These are phyloP conservation scores for Halenospora varia DNA, from an alignment of 495 filamentous ascomycete genomes.

Conservation along the genomic window DNA sequence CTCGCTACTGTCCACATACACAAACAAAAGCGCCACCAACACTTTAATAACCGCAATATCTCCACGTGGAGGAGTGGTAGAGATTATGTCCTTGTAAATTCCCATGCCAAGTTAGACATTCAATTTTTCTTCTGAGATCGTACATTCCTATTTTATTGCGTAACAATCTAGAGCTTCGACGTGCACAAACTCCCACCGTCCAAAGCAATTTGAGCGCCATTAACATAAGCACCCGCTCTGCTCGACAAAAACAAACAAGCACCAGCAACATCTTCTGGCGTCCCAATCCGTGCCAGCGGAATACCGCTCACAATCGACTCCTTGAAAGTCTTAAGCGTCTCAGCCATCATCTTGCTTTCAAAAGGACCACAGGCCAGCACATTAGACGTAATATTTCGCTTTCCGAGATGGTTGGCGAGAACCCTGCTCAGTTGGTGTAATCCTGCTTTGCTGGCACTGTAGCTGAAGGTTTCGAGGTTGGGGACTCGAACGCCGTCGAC, in stretches of 20 bases:
- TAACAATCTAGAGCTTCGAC: conserved; percentile 45
- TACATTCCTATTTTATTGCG: no score
- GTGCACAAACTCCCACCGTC: conserved; percentile 61
- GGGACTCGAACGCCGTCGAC: conserved; percentile 65
- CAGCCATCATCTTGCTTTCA: conserved; percentile 80
- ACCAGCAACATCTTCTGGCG: conserved; percentile 69
- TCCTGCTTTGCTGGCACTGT: conserved; percentile 71
- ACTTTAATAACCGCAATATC: no score
- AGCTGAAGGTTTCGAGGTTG: conserved; percentile 71
- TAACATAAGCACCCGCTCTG: conserved; percentile 68
- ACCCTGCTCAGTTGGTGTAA: conserved; percentile 69
- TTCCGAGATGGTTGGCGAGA: conserved; percentile 66
- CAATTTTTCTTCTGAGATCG: no score
- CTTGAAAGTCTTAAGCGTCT: conserved; percentile 56
- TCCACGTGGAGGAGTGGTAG: no score
- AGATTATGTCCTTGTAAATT: no score
- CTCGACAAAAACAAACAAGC: conserved; percentile 71
- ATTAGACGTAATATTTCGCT: conserved; percentile 67
- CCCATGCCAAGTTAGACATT: no score
- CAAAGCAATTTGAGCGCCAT: conserved; percentile 69
- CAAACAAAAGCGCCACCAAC: no score
- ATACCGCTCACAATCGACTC: conserved; percentile 59
- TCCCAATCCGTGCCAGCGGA: conserved; percentile 70
- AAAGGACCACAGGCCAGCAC: conserved; percentile 78
- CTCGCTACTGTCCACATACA: no score